Evolutionary conservation across 1,284 basidiomycete genomes (phyloP), one percentile per base, ranked within the genome.

Genomic region (Leccinum subrobustum): DNA sequence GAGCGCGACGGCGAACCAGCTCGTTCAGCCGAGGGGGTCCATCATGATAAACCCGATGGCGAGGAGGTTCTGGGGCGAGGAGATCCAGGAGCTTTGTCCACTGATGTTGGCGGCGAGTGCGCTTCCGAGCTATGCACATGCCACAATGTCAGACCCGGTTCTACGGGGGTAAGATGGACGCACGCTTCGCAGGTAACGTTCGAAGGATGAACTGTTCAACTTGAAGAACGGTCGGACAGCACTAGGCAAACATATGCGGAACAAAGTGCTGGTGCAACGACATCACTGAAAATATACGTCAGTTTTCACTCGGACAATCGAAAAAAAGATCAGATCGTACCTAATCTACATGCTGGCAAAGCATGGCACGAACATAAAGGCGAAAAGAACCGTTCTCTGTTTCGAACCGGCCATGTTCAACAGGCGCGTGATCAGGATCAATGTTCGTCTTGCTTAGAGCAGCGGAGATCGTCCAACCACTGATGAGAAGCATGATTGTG

Each of bases 401-500:
- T 84, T 83, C 7, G 93, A 91, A 1, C 97, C 96, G 2, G 97
- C 97, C 53, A 97, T 79, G 67, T 88, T 91, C 53, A 99, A 83
- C 37, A 99, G 87, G 44, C 93, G 86, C n/a, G 94, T 96, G 52
- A 98, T 96, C 37, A 98, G 78, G 91, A 78, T 99, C 97, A 66
- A 99, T 95, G 59, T 92, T 92, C n/a, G 96, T 97, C 78, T 99
- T 98, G 77, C 92, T 95, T 37, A 99, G 79, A 0, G 95, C 97
- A 3, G 96, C 95, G 0, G 97, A 95, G 65, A 99, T 95, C 2
- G 97, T 99, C 79, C 99, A 98, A n/a, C 97, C 97, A 33, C 94
- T 93, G 60, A 96, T 93, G 56, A 97, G 87, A 29, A 97, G 89
- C 92, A 97, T 93, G 78, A 98, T 96, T 6, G 96, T 94, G n/a